Evolutionary conservation across 305 asterid genomes (phyloP).

Genomic region (Solanum hybrid): DNA sequence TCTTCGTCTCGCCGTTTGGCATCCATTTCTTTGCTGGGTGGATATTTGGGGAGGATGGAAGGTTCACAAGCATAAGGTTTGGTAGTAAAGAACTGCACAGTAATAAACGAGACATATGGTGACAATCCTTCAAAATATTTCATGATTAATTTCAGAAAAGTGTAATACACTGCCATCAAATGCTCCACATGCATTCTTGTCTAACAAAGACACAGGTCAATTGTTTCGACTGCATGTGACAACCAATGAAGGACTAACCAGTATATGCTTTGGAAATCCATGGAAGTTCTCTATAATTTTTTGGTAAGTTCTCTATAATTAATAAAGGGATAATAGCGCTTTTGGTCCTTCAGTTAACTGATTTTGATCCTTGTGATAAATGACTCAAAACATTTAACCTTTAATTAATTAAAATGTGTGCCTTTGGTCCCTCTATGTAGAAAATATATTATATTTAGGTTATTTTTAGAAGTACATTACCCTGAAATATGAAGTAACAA

Average conservation of each 20-base stretch:
- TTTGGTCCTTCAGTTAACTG: not conserved
- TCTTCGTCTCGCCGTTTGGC: conserved; percentile 87
- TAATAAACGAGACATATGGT: not conserved
- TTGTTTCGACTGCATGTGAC: not conserved
- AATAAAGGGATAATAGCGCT: not conserved
- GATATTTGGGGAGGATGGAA: conserved; percentile 83
- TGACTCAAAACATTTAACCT: not conserved
- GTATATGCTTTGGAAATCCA: not conserved
- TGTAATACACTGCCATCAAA: not conserved
- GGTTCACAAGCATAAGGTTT: conserved; percentile 82
- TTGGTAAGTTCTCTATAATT: not conserved
- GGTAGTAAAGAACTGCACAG: conserved; percentile 61
- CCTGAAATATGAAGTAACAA: not conserved
- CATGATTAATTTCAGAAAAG: not conserved
- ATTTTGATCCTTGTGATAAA: not conserved
- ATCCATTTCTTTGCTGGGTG: conserved; percentile 95
- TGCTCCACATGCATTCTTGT: not conserved
- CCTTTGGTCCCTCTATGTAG: not conserved
- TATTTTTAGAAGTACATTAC: not conserved
- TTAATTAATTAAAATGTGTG: not conserved
- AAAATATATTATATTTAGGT: not conserved
- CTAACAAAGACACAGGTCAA: not conserved
- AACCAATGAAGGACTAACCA: not conserved
- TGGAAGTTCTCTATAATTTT: not conserved
- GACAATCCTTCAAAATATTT: not conserved